phyloP scores from a whole-genome alignment of 805 yeast species.

The Wickerhamomyces strasburgensis region DNA sequence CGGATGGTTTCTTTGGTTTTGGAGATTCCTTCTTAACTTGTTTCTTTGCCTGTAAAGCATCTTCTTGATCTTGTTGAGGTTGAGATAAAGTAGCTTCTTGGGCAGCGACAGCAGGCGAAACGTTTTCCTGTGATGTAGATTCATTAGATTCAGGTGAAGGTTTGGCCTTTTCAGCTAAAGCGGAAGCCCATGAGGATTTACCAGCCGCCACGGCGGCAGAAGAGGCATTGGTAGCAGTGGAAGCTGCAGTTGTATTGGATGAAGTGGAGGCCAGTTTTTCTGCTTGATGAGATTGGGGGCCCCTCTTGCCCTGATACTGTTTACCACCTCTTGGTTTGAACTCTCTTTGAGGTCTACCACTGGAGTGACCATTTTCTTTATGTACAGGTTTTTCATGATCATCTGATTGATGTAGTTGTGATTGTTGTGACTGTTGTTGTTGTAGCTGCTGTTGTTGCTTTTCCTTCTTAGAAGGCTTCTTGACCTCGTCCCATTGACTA shows the following conservation, averaged over 20 bases:
- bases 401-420: constrained; percentile 16
- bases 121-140: not conserved
- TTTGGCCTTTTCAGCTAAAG: constrained; percentile 23
- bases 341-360: constrained; percentile 11
- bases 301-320: no score
- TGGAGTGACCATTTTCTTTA: constrained; percentile 18
- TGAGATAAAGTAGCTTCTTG: no score
- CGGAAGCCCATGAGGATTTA: constrained; percentile 27
- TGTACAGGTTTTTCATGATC: constrained; percentile 6
- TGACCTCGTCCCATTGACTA: constrained; percentile 90
- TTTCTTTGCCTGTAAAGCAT: constrained; percentile 5
- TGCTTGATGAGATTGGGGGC: constrained; percentile 12
- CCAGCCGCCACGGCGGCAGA: constrained; percentile 18
- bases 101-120: no score
- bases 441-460: constrained; percentile 30
- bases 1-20: constrained; percentile 15
- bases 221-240: constrained; percentile 16
- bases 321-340: constrained; percentile 18
- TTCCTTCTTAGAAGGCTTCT: constrained; percentile 57
- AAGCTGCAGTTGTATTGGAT: constrained; percentile 9
- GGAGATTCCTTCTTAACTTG: constrained; percentile 6
- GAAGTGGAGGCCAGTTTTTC: constrained; percentile 6
- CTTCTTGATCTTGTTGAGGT: constrained; percentile 9
- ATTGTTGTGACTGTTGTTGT: constrained; percentile 17
- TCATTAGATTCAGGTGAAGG: constrained; percentile 2